phyloP scores from a whole-genome alignment of 805 yeast species.

The Yarrowia deformans region DNA sequence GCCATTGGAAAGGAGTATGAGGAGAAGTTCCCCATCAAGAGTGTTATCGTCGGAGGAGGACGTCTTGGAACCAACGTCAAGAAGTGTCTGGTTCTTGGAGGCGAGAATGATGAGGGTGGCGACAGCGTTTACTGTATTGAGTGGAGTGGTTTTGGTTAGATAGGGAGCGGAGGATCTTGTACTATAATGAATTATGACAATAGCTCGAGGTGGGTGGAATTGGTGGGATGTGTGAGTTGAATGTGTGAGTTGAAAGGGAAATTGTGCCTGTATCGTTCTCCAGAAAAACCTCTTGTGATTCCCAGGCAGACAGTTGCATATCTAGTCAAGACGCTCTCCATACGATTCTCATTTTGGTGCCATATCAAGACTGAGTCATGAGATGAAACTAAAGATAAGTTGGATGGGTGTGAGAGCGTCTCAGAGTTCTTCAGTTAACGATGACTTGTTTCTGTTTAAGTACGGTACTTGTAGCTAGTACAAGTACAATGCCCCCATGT shows the following conservation, averaged over 20 bases:
- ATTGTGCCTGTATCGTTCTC: no score
- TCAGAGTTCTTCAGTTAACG: no score
- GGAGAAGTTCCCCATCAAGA: conserved; percentile 62
- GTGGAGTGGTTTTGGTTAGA: conserved; percentile 94
- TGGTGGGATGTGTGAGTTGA: neutral
- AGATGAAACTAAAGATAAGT: neutral
- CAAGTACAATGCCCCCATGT: neutral
- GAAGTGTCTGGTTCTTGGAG: conserved; percentile 72
- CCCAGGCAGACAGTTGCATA: no score
- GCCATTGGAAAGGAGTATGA: conserved; percentile 61
- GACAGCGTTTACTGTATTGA: conserved; percentile 72
- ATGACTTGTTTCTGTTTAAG: no score
- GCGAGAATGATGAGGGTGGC: conserved; percentile 43
- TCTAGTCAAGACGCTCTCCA: neutral
- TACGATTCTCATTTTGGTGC: neutral
- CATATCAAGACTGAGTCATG: neutral
- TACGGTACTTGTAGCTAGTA: neutral
- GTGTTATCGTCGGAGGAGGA: conserved; percentile 77
- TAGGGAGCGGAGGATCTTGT: neutral
- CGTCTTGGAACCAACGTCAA: conserved; percentile 92
- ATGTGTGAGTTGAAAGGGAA: neutral
- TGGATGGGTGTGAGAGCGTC: no score
- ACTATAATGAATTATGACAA: conserved; percentile 6
- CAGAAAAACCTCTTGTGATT: no score
- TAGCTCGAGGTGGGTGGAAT: neutral